phyloP scores from a whole-genome alignment of 2,329 filamentous ascomycete species.

The Curvularia lunata region DNA sequence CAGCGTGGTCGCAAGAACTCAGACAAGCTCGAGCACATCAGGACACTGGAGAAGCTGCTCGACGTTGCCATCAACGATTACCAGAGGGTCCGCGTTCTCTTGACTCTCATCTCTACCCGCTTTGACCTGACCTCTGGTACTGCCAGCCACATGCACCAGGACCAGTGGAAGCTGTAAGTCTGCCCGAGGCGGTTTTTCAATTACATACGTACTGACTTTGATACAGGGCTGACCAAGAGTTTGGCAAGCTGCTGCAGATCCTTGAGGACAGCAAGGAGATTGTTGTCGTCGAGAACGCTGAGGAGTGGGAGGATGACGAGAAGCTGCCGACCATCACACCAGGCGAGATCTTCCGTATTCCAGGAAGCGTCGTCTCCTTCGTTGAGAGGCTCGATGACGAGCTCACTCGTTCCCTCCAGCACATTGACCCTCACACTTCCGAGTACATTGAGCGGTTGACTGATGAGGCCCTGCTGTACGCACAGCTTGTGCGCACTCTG shows the following conservation, averaged over 20 bases:
- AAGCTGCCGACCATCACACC: slow-evolving; percentile 78
- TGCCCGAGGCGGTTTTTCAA: too few relatives aligned
- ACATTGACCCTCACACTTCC: slow-evolving; percentile 96
- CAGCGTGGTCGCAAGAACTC: slow-evolving; percentile 99
- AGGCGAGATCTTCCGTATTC: slow-evolving; percentile 85
- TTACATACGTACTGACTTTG: slow-evolving; percentile 18
- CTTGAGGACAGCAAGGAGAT: slow-evolving; percentile 81
- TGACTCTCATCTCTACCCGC: slow-evolving; percentile 89
- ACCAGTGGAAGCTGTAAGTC: slow-evolving; percentile 85
- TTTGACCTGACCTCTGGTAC: slow-evolving; percentile 88
- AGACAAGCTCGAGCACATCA: slow-evolving; percentile 91
- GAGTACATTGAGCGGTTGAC: slow-evolving; percentile 96
- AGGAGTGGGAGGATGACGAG: slow-evolving; percentile 99
- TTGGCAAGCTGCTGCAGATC: slow-evolving; percentile 75
- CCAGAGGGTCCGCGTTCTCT: slow-evolving; percentile 88
- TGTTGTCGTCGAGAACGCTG: slow-evolving; percentile 86
- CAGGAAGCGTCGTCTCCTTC: slow-evolving; percentile 92
- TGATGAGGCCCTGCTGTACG: slow-evolving; percentile 90
- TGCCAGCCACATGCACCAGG: slow-evolving; percentile 84
- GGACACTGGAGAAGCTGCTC: slow-evolving; percentile 93
- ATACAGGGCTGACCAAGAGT: slow-evolving; percentile 76
- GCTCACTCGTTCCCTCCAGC: slow-evolving; percentile 94
- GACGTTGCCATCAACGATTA: slow-evolving; percentile 91
- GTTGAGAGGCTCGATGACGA: slow-evolving; percentile 96
- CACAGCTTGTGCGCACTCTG: slow-evolving; percentile 84